These are phyloP conservation scores for Trichomonascaceae sp. DNA, from an alignment of 1,139 yeast species.

Conservation along the genomic window DNA sequence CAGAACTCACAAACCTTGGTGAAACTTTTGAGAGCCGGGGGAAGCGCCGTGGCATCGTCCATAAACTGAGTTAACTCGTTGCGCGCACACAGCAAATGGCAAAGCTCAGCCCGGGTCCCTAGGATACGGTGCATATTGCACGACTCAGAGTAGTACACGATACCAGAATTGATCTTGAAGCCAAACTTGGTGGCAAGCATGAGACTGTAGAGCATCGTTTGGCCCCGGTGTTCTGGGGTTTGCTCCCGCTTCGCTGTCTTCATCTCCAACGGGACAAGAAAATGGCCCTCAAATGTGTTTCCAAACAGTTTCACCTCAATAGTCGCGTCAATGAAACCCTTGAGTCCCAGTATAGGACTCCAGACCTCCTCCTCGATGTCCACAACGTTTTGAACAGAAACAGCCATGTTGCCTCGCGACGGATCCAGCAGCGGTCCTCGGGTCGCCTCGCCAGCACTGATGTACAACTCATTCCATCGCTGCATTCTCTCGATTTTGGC, in stretches of 20 bases:
- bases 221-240: slow-evolving; percentile 67
- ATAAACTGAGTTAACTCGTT: slow-evolving; percentile 53
- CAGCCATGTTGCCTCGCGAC: slow-evolving; percentile 1
- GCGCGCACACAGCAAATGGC: slow-evolving; percentile 56
- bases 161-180: slow-evolving; percentile 47
- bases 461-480: background rate
- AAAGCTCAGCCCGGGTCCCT: slow-evolving; percentile 34
- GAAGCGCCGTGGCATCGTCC: slow-evolving; percentile 27
- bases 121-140: slow-evolving; percentile 37
- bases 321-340: slow-evolving; percentile 85
- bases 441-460: background rate
- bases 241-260: slow-evolving; percentile 59
- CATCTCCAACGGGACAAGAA: slow-evolving; percentile 69
- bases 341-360: slow-evolving; percentile 86
- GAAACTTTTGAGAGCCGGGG: slow-evolving; percentile 47
- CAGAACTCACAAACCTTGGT: slow-evolving; percentile 58
- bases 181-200: slow-evolving; percentile 70
- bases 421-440: slow-evolving; percentile 8
- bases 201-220: slow-evolving; percentile 72
- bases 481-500: background rate
- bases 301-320: slow-evolving; percentile 40
- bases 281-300: slow-evolving; percentile 25
- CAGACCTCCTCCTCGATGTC: slow-evolving; percentile 86
- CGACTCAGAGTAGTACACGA: slow-evolving; percentile 63
- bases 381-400: slow-evolving; percentile 46